A percentile compares a stretch with the other conserved stretches of the same genome.
phyloP scores from a whole-genome alignment of 2,329 filamentous ascomycete species.

The Cadophora luteo-olivacea region DNA sequence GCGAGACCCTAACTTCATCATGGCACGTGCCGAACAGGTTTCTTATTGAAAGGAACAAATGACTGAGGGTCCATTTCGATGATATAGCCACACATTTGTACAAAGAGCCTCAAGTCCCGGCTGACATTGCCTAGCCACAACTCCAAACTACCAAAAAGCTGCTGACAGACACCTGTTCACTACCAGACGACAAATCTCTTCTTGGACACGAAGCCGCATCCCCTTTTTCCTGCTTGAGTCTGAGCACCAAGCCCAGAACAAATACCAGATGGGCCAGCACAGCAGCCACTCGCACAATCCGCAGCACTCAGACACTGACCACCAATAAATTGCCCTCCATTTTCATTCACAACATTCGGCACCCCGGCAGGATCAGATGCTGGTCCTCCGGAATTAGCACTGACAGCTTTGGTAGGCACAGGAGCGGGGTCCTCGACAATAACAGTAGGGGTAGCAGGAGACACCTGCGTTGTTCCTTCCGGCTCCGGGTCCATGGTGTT shows the following conservation, averaged over 20 bases:
- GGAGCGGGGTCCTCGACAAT: no score
- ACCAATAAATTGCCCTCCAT: constrained; percentile 36
- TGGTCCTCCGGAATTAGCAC: constrained; percentile 23
- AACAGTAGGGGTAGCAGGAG: no score
- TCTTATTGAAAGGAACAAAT: no score
- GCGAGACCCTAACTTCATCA: no score
- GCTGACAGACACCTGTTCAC: no score
- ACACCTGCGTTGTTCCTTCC: no score
- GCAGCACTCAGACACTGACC: constrained; percentile 35
- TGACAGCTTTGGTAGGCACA: not conserved
- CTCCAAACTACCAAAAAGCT: not conserved
- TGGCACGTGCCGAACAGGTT: no score
- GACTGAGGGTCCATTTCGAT: no score
- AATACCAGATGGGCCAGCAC: constrained; percentile 38
- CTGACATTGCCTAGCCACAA: no score
- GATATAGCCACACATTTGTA: no score
- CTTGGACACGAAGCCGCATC: constrained; percentile 37
- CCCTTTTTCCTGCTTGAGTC: constrained; percentile 45
- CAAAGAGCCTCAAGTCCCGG: no score
- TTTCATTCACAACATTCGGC: constrained; percentile 36
- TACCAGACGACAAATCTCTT: constrained; percentile 17
- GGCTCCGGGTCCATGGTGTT: no score
- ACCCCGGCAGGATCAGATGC: constrained; percentile 36
- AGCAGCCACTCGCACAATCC: constrained; percentile 34
- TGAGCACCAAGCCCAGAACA: constrained; percentile 46